A percentile compares a stretch with the other conserved stretches of the same genome.
Evolutionary conservation across 495 filamentous ascomycete genomes (phyloP).

Genomic region (Penicillium atrosanguineum): DNA sequence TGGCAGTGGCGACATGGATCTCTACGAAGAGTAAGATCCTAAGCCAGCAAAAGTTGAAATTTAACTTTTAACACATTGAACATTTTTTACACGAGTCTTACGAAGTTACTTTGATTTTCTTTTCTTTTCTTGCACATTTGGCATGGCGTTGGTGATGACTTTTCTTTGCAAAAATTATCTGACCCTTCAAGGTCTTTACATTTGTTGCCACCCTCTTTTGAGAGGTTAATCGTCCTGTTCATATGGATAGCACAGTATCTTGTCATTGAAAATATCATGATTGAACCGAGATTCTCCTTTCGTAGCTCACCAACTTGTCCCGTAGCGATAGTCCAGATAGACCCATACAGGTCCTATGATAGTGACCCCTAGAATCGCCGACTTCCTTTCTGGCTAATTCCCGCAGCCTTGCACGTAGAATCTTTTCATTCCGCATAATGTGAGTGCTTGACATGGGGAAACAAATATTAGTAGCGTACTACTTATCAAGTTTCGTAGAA

Average conservation of each 20-base stretch:
- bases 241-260: background rate
- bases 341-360: too few species aligned
- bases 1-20: slow-evolving; percentile 64
- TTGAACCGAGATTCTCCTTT: background rate
- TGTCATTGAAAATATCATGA: background rate
- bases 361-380: too few species aligned
- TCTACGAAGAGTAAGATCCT: slow-evolving; percentile 63
- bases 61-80: background rate
- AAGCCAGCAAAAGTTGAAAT: background rate
- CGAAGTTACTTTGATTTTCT: background rate
- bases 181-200: background rate
- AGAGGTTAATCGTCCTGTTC: background rate
- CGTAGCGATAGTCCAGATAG: too few species aligned
- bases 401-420: too few species aligned
- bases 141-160: slow-evolving; percentile 1
- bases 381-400: too few species aligned
- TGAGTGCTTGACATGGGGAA: too few species aligned
- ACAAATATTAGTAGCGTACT: too few species aligned
- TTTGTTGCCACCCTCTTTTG: background rate
- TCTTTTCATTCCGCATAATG: too few species aligned
- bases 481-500: too few species aligned
- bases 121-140: background rate
- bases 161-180: background rate
- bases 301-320: too few species aligned
- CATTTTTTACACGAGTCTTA: background rate